Evolutionary conservation across 306 rosid species (phyloP), one percentile per base, ranked within the genome.

Genomic region (Senna tora): DNA sequence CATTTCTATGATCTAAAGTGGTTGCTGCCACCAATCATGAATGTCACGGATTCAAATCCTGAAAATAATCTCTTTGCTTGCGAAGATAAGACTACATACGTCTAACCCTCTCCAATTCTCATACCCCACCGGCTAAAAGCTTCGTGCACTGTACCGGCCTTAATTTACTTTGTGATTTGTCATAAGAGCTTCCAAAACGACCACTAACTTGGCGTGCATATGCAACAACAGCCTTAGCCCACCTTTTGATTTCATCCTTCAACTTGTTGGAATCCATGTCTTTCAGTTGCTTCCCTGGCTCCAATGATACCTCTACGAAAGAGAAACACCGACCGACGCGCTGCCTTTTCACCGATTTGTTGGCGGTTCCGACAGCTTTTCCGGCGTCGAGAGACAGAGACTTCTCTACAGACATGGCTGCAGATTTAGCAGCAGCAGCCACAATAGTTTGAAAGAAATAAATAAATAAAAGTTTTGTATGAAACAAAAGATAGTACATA

Each of bases 141-240:
- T n/a, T n/a, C n/a, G n/a, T n/a, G n/a, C n/a, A n/a, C n/a, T n/a
- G n/a, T n/a, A n/a, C n/a, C n/a, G n/a, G n/a, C n/a, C n/a, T n/a
- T n/a, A n/a, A n/a, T n/a, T n/a, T n/a, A n/a, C n/a, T 38, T 12
- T 47, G n/a, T 32, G 71, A 66, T 54, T 67, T 53, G 81, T 80
- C 67, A 22, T 61, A 20, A 16, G 79, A 19, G 69, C 85, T 77
- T 66, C 94, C 89, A 13, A 91, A 81, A 32, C 84, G 80, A 42
- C 64, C 83, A 64, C 96, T 89, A 6, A 91, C 87, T 82, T 91
- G 96, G 19, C 97, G 88, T n/a, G 96, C 99, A 67, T 89, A 94
- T 4, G 89, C 78, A 50, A 85, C 97, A 11, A 94, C 97, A 30
- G 91, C 93, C 81, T 91, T 94, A 11, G 99, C 99, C 99, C 99